phyloP scores from a whole-genome alignment of 2,329 filamentous ascomycete genomes.

The Trichoderma guizhouense region DNA sequence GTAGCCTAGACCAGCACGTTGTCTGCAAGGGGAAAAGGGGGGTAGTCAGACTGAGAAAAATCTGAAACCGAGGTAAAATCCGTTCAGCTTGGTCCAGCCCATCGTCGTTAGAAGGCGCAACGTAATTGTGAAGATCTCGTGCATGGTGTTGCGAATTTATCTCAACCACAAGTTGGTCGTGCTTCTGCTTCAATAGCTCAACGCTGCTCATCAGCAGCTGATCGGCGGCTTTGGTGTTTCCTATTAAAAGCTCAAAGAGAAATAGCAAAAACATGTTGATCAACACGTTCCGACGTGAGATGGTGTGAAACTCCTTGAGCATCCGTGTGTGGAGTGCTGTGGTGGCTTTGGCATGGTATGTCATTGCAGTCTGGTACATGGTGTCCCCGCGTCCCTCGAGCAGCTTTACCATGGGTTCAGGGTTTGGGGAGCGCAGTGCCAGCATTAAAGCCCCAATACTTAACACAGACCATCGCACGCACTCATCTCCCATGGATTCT shows the following conservation, averaged over 20 bases:
- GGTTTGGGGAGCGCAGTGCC: not conserved
- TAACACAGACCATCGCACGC: not conserved
- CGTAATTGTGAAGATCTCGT: not conserved
- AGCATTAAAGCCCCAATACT: not conserved
- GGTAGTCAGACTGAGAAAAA: not conserved
- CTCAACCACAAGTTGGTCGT: not conserved
- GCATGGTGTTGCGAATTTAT: not conserved
- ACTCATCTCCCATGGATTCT: constrained; percentile 2
- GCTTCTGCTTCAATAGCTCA: not conserved
- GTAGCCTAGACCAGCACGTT: not conserved
- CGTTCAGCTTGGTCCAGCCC: not conserved
- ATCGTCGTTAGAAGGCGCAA: not conserved
- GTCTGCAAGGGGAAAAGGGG: not conserved
- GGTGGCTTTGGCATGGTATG: not conserved
- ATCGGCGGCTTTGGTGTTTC: not conserved
- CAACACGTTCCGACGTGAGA: not conserved
- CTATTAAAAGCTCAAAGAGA: not conserved
- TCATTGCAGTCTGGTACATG: not conserved
- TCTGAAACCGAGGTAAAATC: not conserved
- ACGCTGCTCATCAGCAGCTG: not conserved
- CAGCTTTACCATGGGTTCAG: not conserved
- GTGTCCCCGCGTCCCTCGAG: not conserved
- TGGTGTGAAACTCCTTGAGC: not conserved
- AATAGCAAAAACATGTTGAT: not conserved
- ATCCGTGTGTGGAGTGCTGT: not conserved